phyloP scores from a whole-genome alignment of 1,284 basidiomycete species.

The Peniophora sp. region DNA sequence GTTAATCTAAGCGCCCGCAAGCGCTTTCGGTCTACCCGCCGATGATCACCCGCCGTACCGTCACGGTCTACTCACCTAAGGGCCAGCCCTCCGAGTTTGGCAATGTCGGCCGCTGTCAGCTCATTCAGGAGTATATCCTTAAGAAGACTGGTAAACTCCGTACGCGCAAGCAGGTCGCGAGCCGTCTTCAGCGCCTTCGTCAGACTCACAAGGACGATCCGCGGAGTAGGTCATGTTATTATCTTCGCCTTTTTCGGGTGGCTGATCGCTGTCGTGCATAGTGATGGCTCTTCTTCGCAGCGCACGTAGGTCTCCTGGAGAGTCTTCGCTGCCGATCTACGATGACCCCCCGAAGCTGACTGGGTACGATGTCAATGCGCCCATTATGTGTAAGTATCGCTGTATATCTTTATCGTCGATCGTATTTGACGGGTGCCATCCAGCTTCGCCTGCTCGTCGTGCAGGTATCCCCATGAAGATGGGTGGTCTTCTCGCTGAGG shows the following conservation, averaged over 20 bases:
- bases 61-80: constrained; percentile 11
- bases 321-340: not conserved
- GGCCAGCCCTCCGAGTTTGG: constrained; percentile 7
- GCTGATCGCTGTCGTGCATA: not conserved
- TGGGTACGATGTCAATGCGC: not conserved
- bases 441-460: not conserved
- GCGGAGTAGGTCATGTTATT: constrained; percentile 5
- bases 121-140: constrained; percentile 12
- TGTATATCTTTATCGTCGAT: not conserved
- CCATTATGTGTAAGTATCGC: not conserved
- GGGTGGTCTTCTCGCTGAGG: not conserved
- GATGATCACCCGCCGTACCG: not conserved
- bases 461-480: not conserved
- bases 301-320: not conserved
- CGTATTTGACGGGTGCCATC: too few species aligned
- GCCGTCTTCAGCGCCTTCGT: constrained; percentile 12
- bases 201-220: constrained; percentile 10
- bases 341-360: not conserved
- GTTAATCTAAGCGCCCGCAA: not conserved
- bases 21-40: not conserved
- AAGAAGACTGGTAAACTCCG: constrained; percentile 13
- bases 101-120: constrained; percentile 12
- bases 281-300: constrained; percentile 5
- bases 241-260: not conserved
- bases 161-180: constrained; percentile 14